Percentiles rank a stretch among this genome's conserved stretches.
phyloP scores from a whole-genome alignment of 345 rosid genomes.

The Eucalyptus tenuipes region DNA sequence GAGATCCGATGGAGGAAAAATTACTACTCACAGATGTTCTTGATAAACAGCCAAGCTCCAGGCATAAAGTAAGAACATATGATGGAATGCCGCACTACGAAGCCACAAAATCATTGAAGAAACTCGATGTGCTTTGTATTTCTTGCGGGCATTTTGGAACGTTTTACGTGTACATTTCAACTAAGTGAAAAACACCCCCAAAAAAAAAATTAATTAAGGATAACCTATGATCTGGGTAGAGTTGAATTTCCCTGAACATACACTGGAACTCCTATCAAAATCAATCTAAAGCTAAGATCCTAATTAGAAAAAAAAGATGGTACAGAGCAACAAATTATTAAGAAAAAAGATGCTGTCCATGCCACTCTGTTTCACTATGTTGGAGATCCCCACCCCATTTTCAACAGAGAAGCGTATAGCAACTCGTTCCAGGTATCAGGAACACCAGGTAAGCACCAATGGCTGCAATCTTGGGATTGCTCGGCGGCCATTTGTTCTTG shows the following conservation, averaged over 20 bases:
- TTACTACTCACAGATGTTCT: not conserved
- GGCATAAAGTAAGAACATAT: not conserved
- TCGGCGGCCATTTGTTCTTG: slow-evolving; percentile 37
- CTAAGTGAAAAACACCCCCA: not conserved
- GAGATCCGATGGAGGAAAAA: not conserved
- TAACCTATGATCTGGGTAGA: not conserved
- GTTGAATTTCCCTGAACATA: not conserved
- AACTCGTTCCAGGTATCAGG: slow-evolving; percentile 89
- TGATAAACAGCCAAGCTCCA: not conserved
- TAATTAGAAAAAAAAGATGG: not conserved
- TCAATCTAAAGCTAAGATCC: not conserved
- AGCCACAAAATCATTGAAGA: not conserved
- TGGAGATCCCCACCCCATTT: slow-evolving; percentile 31
- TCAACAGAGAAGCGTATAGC: slow-evolving; percentile 58
- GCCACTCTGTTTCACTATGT: not conserved
- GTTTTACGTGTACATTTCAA: not conserved
- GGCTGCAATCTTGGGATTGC: slow-evolving; percentile 80
- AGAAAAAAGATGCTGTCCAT: not conserved
- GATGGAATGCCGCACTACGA: not conserved
- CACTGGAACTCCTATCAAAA: not conserved
- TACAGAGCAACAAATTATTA: not conserved
- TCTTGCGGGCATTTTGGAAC: not conserved
- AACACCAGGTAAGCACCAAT: slow-evolving; percentile 92
- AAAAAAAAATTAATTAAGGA: not conserved
- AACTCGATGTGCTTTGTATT: not conserved